These are phyloP conservation scores for Dothideomycetes sp. DNA, from an alignment of 2,329 filamentous ascomycete species.

Conservation along the genomic window DNA sequence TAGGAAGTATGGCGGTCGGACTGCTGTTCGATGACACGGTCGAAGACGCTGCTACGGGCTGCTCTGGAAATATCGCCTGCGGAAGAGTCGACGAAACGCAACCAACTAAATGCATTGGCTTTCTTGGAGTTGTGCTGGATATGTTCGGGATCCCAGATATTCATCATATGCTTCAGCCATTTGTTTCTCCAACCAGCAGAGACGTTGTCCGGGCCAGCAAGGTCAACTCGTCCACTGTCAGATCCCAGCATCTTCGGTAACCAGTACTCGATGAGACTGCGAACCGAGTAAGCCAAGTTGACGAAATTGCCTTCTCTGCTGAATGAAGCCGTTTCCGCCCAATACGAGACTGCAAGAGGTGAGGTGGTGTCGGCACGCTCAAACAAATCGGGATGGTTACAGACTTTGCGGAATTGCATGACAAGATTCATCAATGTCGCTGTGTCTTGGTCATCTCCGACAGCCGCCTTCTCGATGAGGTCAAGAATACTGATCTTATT, in stretches of 20 bases:
- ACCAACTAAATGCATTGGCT: constrained; percentile 71
- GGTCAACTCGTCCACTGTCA: constrained; percentile 66
- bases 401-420: constrained; percentile 99
- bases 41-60: constrained; percentile 61
- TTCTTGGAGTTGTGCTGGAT: constrained; percentile 55
- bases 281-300: constrained; percentile 75
- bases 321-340: constrained; percentile 92
- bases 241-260: constrained; percentile 75
- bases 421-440: constrained; percentile 98
- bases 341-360: constrained; percentile 73
- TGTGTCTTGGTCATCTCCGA: constrained; percentile 89
- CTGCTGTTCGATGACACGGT: constrained; percentile 57
- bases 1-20: constrained; percentile 39
- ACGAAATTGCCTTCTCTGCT: constrained; percentile 77
- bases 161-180: constrained; percentile 73
- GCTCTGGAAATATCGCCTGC: constrained; percentile 61
- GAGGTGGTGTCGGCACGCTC: constrained; percentile 88
- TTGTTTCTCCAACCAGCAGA: constrained; percentile 72
- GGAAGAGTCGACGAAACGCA: constrained; percentile 76
- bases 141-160: constrained; percentile 78
- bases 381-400: constrained; percentile 95
- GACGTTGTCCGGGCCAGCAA: constrained; percentile 63
- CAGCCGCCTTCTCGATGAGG: constrained; percentile 90
- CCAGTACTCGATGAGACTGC: constrained; percentile 75
- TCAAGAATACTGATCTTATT: constrained; percentile 99